phyloP scores from a whole-genome alignment of 345 rosid genomes.

The Melastoma malabathricum region DNA sequence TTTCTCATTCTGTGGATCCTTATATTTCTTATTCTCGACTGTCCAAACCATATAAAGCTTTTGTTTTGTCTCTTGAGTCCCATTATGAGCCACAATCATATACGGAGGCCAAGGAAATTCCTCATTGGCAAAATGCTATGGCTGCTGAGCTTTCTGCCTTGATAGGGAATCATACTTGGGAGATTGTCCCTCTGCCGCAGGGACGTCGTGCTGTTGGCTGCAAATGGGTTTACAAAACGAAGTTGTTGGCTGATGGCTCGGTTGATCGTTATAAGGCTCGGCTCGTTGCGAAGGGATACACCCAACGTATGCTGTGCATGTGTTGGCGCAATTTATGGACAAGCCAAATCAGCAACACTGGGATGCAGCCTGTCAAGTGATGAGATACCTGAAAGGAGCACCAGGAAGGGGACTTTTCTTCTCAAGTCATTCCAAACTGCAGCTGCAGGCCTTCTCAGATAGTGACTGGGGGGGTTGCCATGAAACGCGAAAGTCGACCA shows the following conservation, averaged over 20 bases:
- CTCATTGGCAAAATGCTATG: not conserved
- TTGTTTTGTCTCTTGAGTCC: not conserved
- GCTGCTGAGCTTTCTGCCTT: not conserved
- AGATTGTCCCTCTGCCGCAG: not conserved
- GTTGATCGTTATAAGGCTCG: conserved; percentile 3
- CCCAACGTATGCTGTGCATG: too few species aligned
- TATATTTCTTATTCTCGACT: not conserved
- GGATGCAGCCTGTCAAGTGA: too few species aligned
- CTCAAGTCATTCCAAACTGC: too few species aligned
- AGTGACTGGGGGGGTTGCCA: too few species aligned
- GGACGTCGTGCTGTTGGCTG: not conserved
- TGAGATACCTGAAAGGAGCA: too few species aligned
- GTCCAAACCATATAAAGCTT: not conserved
- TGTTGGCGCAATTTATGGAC: too few species aligned
- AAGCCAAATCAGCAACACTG: too few species aligned
- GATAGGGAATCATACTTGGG: not conserved
- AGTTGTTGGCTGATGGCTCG: not conserved
- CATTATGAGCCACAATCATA: not conserved
- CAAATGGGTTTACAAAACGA: conserved; percentile 5
- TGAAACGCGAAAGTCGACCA: too few species aligned
- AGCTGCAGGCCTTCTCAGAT: too few species aligned
- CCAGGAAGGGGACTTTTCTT: too few species aligned
- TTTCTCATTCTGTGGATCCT: not conserved
- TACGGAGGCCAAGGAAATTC: not conserved
- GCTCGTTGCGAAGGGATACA: not conserved